phyloP scores from a whole-genome alignment of 2,329 filamentous ascomycete species.

The Periconia macrospinosa region DNA sequence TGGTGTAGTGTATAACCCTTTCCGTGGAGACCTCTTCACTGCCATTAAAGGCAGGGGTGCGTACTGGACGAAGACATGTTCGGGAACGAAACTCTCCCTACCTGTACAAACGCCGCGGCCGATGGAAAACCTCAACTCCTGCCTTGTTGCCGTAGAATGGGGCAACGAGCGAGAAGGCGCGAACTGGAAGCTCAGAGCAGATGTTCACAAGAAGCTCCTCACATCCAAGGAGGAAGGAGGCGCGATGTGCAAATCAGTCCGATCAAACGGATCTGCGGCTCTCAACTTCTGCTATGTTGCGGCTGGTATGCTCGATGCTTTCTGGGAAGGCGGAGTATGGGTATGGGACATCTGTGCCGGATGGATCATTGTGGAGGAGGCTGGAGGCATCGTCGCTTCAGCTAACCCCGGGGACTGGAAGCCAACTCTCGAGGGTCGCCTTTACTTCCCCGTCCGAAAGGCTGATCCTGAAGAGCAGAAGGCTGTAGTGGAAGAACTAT shows the following conservation, averaged over 20 bases:
- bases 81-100: not conserved
- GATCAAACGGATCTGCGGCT: slow-evolving; percentile 39
- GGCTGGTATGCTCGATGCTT: slow-evolving; percentile 36
- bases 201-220: slow-evolving; percentile 31
- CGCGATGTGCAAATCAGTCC: slow-evolving; percentile 38
- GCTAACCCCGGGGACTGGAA: slow-evolving; percentile 42
- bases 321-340: slow-evolving; percentile 43
- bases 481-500: slow-evolving; percentile 37
- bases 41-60: slow-evolving; percentile 38
- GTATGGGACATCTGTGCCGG: slow-evolving; percentile 43
- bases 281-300: slow-evolving; percentile 45
- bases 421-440: slow-evolving; percentile 34
- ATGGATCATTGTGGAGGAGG: slow-evolving; percentile 43
- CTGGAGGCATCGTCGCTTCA: slow-evolving; percentile 39
- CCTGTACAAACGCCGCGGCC: slow-evolving; percentile 12
- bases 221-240: slow-evolving; percentile 29
- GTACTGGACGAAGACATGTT: slow-evolving; percentile 22
- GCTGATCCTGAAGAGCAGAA: slow-evolving; percentile 35
- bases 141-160: slow-evolving; percentile 42
- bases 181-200: slow-evolving; percentile 41
- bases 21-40: slow-evolving; percentile 37
- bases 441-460: slow-evolving; percentile 37
- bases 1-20: slow-evolving; percentile 41
- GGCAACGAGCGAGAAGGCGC: slow-evolving; percentile 39
- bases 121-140: slow-evolving; percentile 31